Base-by-base conservation (phyloP, 805 yeast species). In the Candida ulmi region DNA sequence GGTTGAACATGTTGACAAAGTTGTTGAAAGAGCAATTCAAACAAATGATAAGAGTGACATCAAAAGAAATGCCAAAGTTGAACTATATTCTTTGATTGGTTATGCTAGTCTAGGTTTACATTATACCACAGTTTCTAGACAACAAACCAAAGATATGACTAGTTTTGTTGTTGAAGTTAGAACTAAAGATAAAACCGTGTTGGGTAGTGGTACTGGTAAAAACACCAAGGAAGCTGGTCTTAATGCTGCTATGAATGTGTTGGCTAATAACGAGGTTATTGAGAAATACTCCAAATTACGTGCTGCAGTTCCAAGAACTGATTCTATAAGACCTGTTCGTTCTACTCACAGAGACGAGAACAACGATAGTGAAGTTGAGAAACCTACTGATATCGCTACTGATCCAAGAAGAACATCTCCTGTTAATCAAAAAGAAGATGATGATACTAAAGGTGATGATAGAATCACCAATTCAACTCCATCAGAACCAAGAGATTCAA, bases 211-310 rank as follows among this genome's bases (percentile, higher is more conserved):
- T 5, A 64, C 61, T 7, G 98, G 86, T 2, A 68, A 73, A 18
- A 81, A 76, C 45, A 65, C 70, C 4, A 85, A 83, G 57, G 81
- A 78, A 23, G 98, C 97, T 0, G 93, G 96, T 0, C 60, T 76
- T 17, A 67, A 82, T 40, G 96, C 97, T 0, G 99, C 99, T 0
- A 82, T 81, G 80, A 66, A 69, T 37, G 96, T 91, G 0, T 63
- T 91, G 34, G 61, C 64, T 11, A 78, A 86, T 45, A 73, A 72
- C 32, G 65, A 64, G 0, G 41, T 76, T 24, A 66, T 88, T 35
- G 90, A 83, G 44, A 80, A 80, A 51, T 86, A 74, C 55, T 76
- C 78, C 12, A 67, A 68, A 30, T 43, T 70, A 17, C 66, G 95
- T 43, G 71, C 80, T n/a, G 54, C 68, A 12, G 66, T 69, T 13